Evolutionary conservation across 2,329 filamentous ascomycete species (phyloP).

Genomic region (Dichotomopilus funicola): DNA sequence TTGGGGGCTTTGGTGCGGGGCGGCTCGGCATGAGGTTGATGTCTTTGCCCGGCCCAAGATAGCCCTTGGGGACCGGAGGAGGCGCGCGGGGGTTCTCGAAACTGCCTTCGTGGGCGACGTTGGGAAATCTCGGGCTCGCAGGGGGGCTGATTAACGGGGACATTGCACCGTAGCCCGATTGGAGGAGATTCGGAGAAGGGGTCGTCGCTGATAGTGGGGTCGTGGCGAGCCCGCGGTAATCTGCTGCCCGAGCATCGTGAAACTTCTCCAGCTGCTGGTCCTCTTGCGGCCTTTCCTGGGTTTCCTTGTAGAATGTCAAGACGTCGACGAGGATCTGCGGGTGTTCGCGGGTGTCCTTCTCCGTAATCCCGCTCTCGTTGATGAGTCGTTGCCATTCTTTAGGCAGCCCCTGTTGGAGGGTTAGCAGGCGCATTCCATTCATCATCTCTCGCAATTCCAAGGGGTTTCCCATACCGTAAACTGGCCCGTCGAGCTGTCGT

Average conservation of each 20-base stretch:
- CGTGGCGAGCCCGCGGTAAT: slow-evolving; percentile 39
- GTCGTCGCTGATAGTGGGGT: slow-evolving; percentile 39
- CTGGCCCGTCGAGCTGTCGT: slow-evolving; percentile 91
- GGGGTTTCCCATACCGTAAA: slow-evolving; percentile 66
- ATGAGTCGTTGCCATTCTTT: slow-evolving; percentile 97
- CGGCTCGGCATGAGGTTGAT: slow-evolving; percentile 68
- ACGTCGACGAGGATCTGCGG: slow-evolving; percentile 95
- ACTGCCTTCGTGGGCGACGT: slow-evolving; percentile 79
- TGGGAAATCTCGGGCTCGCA: slow-evolving; percentile 77
- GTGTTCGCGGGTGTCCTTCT: slow-evolving; percentile 92
- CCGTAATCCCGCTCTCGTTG: slow-evolving; percentile 90
- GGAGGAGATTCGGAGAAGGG: slow-evolving; percentile 47
- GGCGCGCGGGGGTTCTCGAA: slow-evolving; percentile 95
- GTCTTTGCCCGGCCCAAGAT: slow-evolving; percentile 44
- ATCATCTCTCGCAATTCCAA: slow-evolving; percentile 5
- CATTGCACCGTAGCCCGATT: slow-evolving; percentile 50
- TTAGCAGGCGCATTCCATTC: slow-evolving; percentile 13
- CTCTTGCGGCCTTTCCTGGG: slow-evolving; percentile 70
- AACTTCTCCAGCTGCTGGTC: slow-evolving; percentile 95
- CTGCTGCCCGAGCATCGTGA: slow-evolving; percentile 67
- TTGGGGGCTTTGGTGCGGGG: slow-evolving; percentile 82
- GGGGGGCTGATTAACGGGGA: slow-evolving; percentile 68
- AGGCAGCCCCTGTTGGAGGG: slow-evolving; percentile 64
- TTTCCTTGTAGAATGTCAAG: slow-evolving; percentile 95
- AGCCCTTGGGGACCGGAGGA: slow-evolving; percentile 70